phyloP scores from a whole-genome alignment of 2,329 filamentous ascomycete species.

The Ascochyta koolunga region DNA sequence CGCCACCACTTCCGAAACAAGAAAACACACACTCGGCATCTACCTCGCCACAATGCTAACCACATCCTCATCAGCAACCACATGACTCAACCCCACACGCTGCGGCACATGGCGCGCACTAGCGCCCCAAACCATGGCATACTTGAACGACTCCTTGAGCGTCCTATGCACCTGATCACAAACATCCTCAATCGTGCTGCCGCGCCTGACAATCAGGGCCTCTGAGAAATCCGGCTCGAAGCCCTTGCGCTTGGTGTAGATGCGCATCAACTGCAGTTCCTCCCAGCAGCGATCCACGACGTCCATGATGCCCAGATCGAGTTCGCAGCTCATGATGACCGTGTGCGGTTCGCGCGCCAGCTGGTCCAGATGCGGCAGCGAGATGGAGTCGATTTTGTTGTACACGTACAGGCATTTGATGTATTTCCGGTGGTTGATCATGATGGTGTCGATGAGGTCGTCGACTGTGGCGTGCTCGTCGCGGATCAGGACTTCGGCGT shows the following conservation, averaged over 20 bases:
- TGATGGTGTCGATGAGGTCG: slow-evolving; percentile 98
- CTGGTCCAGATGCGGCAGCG: slow-evolving; percentile 89
- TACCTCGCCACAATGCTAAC: slow-evolving; percentile 64
- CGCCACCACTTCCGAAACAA: neutral
- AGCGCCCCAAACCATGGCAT: slow-evolving; percentile 95
- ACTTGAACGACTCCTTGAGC: slow-evolving; percentile 98
- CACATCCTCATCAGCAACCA: slow-evolving; percentile 73
- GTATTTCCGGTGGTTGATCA: slow-evolving; percentile 98
- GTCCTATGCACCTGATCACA: slow-evolving; percentile 94
- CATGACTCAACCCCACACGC: slow-evolving; percentile 83
- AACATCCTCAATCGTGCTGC: slow-evolving; percentile 93
- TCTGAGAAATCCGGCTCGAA: slow-evolving; percentile 87
- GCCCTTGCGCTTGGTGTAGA: slow-evolving; percentile 89
- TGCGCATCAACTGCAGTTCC: slow-evolving; percentile 84
- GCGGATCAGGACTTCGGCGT: slow-evolving; percentile 92
- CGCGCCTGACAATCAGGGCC: slow-evolving; percentile 87
- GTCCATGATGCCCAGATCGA: slow-evolving; percentile 90
- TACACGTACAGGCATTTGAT: slow-evolving; percentile 95
- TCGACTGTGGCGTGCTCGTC: slow-evolving; percentile 94
- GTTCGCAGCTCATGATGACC: slow-evolving; percentile 95
- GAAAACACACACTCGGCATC: neutral
- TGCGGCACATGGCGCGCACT: slow-evolving; percentile 95
- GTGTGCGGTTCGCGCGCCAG: slow-evolving; percentile 92
- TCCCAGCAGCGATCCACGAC: slow-evolving; percentile 96
- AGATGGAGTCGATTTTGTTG: slow-evolving; percentile 98